Percentiles rank a stretch among this genome's conserved stretches.
phyloP scores from a whole-genome alignment of 2,329 filamentous ascomycete genomes.

The Anthostomella pinea region DNA sequence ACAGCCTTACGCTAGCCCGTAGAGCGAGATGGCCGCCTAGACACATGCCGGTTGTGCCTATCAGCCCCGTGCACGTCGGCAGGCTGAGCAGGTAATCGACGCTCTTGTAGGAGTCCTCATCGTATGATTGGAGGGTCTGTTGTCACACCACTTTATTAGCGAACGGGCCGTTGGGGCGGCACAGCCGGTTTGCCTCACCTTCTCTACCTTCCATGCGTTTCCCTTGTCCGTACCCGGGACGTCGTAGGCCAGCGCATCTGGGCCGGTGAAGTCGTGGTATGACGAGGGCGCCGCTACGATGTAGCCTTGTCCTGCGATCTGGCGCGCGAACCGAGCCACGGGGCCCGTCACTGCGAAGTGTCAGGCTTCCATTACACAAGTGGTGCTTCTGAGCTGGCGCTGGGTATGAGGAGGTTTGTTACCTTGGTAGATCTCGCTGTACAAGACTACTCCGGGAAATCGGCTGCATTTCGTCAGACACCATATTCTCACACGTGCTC shows the following conservation, averaged over 20 bases:
- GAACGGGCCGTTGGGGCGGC: slow-evolving; percentile 2
- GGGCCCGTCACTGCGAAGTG: slow-evolving; percentile 72
- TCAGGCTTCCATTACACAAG: no score
- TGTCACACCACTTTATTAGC: no score
- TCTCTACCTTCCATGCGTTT: slow-evolving; percentile 81
- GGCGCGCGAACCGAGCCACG: slow-evolving; percentile 82
- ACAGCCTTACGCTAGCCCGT: slow-evolving; percentile 49
- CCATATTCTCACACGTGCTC: slow-evolving; percentile 6
- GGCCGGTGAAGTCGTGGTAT: slow-evolving; percentile 90
- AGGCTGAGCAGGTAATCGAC: slow-evolving; percentile 70
- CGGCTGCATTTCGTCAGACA: slow-evolving; percentile 39
- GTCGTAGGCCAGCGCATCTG: slow-evolving; percentile 81
- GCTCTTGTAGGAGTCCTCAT: slow-evolving; percentile 68
- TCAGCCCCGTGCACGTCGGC: slow-evolving; percentile 74
- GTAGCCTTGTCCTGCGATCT: slow-evolving; percentile 90
- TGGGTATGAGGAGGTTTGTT: no score
- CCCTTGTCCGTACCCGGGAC: slow-evolving; percentile 82
- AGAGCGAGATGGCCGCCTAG: slow-evolving; percentile 82
- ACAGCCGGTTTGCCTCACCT: slow-evolving; percentile 50
- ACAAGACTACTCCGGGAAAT: slow-evolving; percentile 84
- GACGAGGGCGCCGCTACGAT: slow-evolving; percentile 88
- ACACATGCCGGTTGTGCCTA: slow-evolving; percentile 87
- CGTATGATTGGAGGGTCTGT: slow-evolving; percentile 79
- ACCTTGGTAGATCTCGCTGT: slow-evolving; percentile 97
- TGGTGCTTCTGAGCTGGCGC: no score